Conservation (phyloP, 2,329 filamentous ascomycete species). For the Fusarium coicis region DNA sequence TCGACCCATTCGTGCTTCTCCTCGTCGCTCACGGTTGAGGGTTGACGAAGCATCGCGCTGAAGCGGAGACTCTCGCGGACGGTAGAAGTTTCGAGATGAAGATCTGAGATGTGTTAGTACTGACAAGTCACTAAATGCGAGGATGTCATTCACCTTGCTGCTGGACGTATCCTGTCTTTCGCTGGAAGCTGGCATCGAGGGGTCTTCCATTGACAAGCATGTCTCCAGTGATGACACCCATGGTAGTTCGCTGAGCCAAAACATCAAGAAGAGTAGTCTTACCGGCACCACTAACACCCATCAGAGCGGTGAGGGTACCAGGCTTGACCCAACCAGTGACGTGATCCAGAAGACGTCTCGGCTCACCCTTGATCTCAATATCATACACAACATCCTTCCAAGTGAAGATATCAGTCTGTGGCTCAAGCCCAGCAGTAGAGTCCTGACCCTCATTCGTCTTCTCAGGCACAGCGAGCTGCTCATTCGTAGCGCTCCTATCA, state of each 20-base stretch:
- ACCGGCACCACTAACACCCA: slow-evolving; percentile 66
- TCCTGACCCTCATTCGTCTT: slow-evolving; percentile 22
- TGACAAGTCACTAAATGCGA: too few relatives aligned
- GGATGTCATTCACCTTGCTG: slow-evolving; percentile 61
- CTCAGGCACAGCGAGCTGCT: slow-evolving; percentile 46
- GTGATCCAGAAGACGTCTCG: slow-evolving; percentile 78
- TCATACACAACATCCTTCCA: slow-evolving; percentile 81
- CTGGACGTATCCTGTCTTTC: slow-evolving; percentile 75
- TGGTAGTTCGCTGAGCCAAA: slow-evolving; percentile 61
- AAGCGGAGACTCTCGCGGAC: slow-evolving; percentile 66
- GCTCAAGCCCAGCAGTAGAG: slow-evolving; percentile 48
- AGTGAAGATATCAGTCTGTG: slow-evolving; percentile 73
- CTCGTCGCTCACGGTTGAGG: slow-evolving; percentile 60
- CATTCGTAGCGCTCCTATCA: slow-evolving; percentile 41
- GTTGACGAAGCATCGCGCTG: slow-evolving; percentile 68
- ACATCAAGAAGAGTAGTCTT: slow-evolving; percentile 58
- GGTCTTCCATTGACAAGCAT: slow-evolving; percentile 72
- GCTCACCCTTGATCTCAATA: slow-evolving; percentile 77
- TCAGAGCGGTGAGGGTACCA: slow-evolving; percentile 83
- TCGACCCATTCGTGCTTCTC: slow-evolving; percentile 73
- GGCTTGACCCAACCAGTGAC: slow-evolving; percentile 92
- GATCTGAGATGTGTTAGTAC: slow-evolving; percentile 51
- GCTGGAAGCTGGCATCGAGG: slow-evolving; percentile 67
- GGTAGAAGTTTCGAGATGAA: slow-evolving; percentile 66
- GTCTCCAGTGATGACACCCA: slow-evolving; percentile 72